Evolutionary conservation across 1,139 yeast species (phyloP).

Genomic region (Taphrina confusa): DNA sequence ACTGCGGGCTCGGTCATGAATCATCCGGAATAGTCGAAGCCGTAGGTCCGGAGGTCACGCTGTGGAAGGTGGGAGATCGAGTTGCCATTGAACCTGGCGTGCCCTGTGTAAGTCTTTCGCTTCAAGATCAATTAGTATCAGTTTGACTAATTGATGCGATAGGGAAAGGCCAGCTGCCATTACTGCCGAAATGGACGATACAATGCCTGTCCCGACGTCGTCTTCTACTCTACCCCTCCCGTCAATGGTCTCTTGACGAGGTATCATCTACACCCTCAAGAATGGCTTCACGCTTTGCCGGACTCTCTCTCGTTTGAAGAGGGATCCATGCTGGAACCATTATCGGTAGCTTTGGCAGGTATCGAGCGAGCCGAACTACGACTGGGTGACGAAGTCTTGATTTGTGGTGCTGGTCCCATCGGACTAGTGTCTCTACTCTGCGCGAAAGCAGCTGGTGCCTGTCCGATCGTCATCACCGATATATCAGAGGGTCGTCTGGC

Average conservation of each 20-base stretch:
- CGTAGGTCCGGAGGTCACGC: conserved; percentile 62
- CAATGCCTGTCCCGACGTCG: conserved; percentile 75
- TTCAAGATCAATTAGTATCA: too few species aligned
- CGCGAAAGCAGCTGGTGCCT: conserved; percentile 81
- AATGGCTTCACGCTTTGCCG: conserved; percentile 73
- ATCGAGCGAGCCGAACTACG: conserved; percentile 65
- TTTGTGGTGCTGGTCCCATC: conserved; percentile 93
- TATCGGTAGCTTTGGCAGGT: conserved; percentile 84
- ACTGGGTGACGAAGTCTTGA: conserved; percentile 73
- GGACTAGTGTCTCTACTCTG: conserved; percentile 78
- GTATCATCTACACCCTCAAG: conserved; percentile 71
- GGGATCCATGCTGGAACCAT: conserved; percentile 88
- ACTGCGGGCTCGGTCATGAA: conserved; percentile 78
- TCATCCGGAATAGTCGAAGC: conserved; percentile 70
- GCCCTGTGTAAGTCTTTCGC: conserved; percentile 67
- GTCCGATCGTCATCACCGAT: conserved; percentile 66
- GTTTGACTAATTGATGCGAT: too few species aligned
- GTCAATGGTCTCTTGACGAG: conserved; percentile 64
- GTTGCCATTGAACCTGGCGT: conserved; percentile 87
- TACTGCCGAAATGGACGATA: conserved; percentile 74
- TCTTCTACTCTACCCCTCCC: conserved; percentile 80
- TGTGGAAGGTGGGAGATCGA: conserved; percentile 69
- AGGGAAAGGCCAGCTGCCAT: conserved; percentile 52
- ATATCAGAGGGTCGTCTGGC: conserved; percentile 60
- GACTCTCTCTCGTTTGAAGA: conserved; percentile 71